Conservation (phyloP, 345 rosid genomes). For the Ailanthus altissimus region DNA sequence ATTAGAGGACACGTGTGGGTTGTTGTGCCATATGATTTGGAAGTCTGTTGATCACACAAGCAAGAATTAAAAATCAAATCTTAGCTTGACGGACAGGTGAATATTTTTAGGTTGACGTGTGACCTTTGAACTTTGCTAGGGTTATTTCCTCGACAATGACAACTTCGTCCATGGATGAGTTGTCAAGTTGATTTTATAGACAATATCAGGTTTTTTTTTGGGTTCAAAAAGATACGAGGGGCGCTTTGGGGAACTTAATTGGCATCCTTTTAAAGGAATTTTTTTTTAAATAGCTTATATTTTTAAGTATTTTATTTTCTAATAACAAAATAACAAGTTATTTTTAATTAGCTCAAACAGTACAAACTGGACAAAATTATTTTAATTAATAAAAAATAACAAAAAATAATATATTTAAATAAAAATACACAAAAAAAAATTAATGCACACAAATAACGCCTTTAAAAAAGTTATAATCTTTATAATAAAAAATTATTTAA, state of each 20-base stretch:
- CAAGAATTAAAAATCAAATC: neutral
- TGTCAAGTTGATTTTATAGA: conserved; percentile 18
- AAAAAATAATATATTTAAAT: no score
- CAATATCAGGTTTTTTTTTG: neutral
- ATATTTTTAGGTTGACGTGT: conserved; percentile 34
- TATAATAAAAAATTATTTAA: no score
- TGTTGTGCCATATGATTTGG: conserved; percentile 19
- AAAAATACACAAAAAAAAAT: no score
- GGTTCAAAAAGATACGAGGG: neutral
- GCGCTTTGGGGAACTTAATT: conserved; percentile 16
- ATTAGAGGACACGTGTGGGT: conserved; percentile 45
- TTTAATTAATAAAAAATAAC: no score
- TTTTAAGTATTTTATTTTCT: no score
- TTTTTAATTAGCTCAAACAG: no score
- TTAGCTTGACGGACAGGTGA: conserved; percentile 39
- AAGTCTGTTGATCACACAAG: conserved; percentile 19
- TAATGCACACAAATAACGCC: no score
- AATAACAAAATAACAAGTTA: no score
- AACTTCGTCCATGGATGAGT: conserved; percentile 3
- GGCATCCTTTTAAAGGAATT: no score
- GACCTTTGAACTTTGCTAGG: neutral
- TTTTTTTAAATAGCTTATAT: no score
- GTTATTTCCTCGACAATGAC: conserved; percentile 19
- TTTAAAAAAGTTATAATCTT: no score
- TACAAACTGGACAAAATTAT: no score